A percentile compares a stretch with the other conserved stretches of the same genome.
These are phyloP conservation scores for Pouteria glomerata DNA, from an alignment of 148 eudicot genomes.

Conservation along the genomic window DNA sequence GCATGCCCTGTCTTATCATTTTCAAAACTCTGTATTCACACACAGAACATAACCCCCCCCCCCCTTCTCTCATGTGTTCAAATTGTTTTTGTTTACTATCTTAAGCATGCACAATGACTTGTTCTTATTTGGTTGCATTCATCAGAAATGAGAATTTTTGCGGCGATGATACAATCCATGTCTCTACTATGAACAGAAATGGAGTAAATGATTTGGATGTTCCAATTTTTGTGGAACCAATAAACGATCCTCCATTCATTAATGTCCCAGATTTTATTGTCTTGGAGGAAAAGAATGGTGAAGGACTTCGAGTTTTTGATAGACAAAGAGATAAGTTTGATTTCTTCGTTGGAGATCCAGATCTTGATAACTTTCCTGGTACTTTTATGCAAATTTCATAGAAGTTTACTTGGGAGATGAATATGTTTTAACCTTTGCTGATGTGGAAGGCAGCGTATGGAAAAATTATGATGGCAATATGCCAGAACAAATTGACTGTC, in stretches of 20 bases:
- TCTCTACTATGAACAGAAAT: conserved; percentile 55
- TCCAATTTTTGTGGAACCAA: conserved; percentile 65
- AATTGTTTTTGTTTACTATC: background rate
- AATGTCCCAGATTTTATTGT: conserved; percentile 50
- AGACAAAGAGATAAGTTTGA: conserved; percentile 39
- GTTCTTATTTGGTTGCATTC: conserved; percentile 1
- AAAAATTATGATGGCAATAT: background rate
- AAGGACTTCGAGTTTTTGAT: conserved; percentile 47
- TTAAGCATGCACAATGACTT: conserved; percentile 1
- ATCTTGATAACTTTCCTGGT: conserved; percentile 67
- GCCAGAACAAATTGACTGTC: background rate
- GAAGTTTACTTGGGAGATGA: conserved; percentile 15
- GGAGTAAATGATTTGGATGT: conserved; percentile 55
- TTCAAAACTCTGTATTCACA: background rate
- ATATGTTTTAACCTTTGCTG: background rate
- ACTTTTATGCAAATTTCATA: conserved; percentile 23
- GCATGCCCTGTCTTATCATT: background rate
- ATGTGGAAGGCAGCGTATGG: background rate
- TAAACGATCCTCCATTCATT: conserved; percentile 84
- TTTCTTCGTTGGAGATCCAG: conserved; percentile 75
- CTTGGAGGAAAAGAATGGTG: conserved; percentile 40
- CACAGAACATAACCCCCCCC: background rate
- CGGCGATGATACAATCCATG: conserved; percentile 56
- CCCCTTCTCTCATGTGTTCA: background rate
- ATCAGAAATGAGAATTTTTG: conserved; percentile 71